These are phyloP conservation scores for Hamamelis virginiana DNA, from an alignment of 164 flowering plant species.

Conservation along the genomic window DNA sequence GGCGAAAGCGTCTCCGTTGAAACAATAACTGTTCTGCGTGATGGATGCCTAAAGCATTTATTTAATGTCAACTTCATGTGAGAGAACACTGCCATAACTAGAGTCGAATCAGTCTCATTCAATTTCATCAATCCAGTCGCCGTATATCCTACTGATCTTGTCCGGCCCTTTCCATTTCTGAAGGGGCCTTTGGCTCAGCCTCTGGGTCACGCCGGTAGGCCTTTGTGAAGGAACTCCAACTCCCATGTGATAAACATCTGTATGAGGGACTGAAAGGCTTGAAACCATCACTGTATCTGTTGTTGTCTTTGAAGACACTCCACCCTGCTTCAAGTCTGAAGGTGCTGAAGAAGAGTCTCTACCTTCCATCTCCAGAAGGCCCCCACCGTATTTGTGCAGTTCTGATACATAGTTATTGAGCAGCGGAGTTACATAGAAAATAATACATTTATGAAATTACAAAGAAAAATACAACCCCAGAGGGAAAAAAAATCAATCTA, in stretches of 20 bases:
- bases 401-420: neutral
- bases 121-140: conserved; percentile 96
- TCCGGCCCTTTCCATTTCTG: conserved; percentile 98
- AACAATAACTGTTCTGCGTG: too few species aligned
- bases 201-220: conserved; percentile 47
- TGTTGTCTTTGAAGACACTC: conserved; percentile 39
- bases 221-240: conserved; percentile 73
- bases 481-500: too few species aligned
- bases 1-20: too few species aligned
- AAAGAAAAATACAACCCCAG: too few species aligned
- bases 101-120: conserved; percentile 26
- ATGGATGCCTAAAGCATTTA: too few species aligned
- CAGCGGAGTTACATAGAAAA: too few species aligned
- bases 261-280: conserved; percentile 45
- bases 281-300: conserved; percentile 40
- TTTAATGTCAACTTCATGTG: too few species aligned
- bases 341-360: neutral
- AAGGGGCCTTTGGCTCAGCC: conserved; percentile 56
- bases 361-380: neutral
- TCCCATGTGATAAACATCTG: conserved; percentile 56
- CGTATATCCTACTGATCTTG: conserved; percentile 95
- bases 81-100: too few species aligned
- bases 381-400: conserved; percentile 1
- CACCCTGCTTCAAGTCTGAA: conserved; percentile 11
- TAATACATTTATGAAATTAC: too few species aligned